phyloP scores from a whole-genome alignment of 2,329 filamentous ascomycete genomes.

The Mycosphaerella sp. region DNA sequence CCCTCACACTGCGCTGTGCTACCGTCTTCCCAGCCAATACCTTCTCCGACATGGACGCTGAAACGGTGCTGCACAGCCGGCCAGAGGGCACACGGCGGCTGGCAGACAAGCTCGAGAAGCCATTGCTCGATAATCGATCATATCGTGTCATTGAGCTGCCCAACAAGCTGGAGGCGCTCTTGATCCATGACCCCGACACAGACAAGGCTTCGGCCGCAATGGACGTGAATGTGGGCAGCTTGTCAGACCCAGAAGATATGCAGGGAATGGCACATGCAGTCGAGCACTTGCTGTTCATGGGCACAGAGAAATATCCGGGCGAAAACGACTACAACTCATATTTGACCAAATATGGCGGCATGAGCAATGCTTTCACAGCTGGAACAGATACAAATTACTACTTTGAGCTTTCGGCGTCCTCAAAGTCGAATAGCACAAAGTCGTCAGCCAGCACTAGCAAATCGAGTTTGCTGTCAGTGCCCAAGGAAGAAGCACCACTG shows the following conservation, averaged over 20 bases:
- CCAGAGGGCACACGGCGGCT: slow-evolving; percentile 35
- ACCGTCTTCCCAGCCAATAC: not conserved
- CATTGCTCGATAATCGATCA: slow-evolving; percentile 73
- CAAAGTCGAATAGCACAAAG: slow-evolving; percentile 49
- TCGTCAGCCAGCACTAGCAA: slow-evolving; percentile 36
- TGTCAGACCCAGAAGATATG: slow-evolving; percentile 85
- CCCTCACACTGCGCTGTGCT: too few relatives aligned
- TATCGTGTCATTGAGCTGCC: slow-evolving; percentile 81
- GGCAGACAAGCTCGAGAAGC: slow-evolving; percentile 70
- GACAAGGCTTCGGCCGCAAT: slow-evolving; percentile 95
- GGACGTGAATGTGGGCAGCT: slow-evolving; percentile 93
- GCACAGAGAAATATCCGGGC: slow-evolving; percentile 92
- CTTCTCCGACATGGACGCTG: slow-evolving; percentile 15
- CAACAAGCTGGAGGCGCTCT: slow-evolving; percentile 82
- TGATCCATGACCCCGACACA: slow-evolving; percentile 90
- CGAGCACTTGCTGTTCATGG: slow-evolving; percentile 97
- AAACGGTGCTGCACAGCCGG: slow-evolving; percentile 17
- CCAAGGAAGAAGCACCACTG: slow-evolving; percentile 52
- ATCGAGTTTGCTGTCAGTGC: slow-evolving; percentile 31
- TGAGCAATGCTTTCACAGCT: slow-evolving; percentile 92
- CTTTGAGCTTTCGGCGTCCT: slow-evolving; percentile 85
- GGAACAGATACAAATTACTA: slow-evolving; percentile 95
- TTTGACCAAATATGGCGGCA: slow-evolving; percentile 79
- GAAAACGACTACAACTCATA: slow-evolving; percentile 97
- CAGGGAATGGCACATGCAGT: slow-evolving; percentile 94